A percentile compares a stretch with the other conserved stretches of the same genome.
Conservation (phyloP, 257 asterid genomes). For the Lithospermum erythrorhizon region DNA sequence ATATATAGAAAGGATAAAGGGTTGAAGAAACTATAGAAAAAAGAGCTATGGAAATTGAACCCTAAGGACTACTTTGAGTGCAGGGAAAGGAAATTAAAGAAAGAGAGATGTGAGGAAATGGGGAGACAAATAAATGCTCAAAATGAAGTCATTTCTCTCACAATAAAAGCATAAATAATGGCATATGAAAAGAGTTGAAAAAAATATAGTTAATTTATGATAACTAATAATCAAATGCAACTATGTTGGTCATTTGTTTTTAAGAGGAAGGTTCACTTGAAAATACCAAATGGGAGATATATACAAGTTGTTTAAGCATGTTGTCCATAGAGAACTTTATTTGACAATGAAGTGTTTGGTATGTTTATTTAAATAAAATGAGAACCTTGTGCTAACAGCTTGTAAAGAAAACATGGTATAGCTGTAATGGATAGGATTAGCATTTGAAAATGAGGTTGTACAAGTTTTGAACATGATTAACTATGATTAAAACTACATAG, state of each 20-base stretch:
- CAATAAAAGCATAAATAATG: conserved; percentile 4
- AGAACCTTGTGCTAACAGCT: neutral
- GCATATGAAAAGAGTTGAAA: neutral
- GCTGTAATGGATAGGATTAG: neutral
- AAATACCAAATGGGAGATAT: neutral
- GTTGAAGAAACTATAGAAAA: conserved; percentile 4
- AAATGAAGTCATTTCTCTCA: conserved; percentile 4
- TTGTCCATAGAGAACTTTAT: too few relatives aligned
- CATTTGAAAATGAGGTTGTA: neutral
- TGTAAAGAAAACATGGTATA: neutral
- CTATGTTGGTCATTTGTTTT: conserved; percentile 1
- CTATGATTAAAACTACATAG: neutral
- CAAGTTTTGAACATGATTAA: neutral
- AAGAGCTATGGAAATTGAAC: conserved; percentile 7
- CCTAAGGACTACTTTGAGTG: conserved; percentile 7
- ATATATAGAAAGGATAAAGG: neutral
- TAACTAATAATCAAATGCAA: neutral
- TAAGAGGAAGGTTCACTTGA: neutral
- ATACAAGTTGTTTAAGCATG: too few relatives aligned
- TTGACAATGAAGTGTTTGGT: neutral
- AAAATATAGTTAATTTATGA: conserved; percentile 7
- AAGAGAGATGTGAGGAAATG: conserved; percentile 7
- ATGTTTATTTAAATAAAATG: too few relatives aligned
- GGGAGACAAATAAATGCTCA: neutral
- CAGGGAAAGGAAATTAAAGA: conserved; percentile 5